Evolutionary conservation across 2,329 filamentous ascomycete species (phyloP), one percentile per base, ranked within the genome.

Genomic region (Arthroderma uncinatum): DNA sequence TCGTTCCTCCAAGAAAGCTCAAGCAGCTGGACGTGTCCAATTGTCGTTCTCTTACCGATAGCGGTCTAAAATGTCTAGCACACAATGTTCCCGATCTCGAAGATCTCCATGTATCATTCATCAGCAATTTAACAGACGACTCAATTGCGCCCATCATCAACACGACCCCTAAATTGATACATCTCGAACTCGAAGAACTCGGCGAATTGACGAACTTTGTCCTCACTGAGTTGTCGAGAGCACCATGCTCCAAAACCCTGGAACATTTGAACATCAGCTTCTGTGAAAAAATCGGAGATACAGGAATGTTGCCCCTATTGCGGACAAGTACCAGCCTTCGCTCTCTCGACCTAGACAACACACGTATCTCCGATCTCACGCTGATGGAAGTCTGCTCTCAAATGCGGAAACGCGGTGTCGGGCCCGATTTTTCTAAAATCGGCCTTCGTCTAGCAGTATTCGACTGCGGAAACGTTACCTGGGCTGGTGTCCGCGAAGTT

Each of bases 401-500:
- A 75, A 81, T 95, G 14, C 82, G 84, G 57, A 76, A 78, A 55
- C 86, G 89, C 42, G 81, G 76, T 30, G 78, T 78, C 60, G 70
- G 74, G n/a, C 71, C 71, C 8, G 64, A 70, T 4, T 63, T 70
- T 2, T 83, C 84, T 2, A 71, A 71, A 37, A 69, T 87, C 14
- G 87, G 87, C 6, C 76, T 97, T 1, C 81, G 82, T 44, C 75
- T 97, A 62, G 85, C 91, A 0, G 84, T 92, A 6, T 98, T 93
- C 68, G 93, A 98, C 73, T 97, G 92, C 69, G 82, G 85, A 62
- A 88, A 92, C 64, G 83, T 97, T 2, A 95, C 89, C 0, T 97
- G 92, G 92, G 87, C 88, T 0, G 92, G 92, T 30, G 81, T 96
- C 37, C 85, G 87, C 53, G 89, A 95, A 70, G 82, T 97, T 1